These are phyloP conservation scores for Haplosporangium gracile DNA, from an alignment of 192 early-diverging fungal species.

Conservation along the genomic window DNA sequence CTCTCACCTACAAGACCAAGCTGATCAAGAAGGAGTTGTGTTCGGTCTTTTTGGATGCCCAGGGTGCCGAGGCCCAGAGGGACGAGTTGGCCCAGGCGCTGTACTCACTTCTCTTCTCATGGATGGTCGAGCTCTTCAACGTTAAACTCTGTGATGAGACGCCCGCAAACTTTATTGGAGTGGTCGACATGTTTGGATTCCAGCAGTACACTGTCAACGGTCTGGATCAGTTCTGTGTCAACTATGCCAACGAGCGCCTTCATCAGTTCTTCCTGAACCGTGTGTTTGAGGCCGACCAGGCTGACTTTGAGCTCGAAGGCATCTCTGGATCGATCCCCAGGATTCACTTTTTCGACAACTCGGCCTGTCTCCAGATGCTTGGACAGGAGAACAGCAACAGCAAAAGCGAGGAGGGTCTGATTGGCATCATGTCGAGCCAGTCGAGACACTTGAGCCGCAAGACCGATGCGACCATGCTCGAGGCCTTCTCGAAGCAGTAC, in stretches of 20 bases:
- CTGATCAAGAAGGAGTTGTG: conserved; percentile 86
- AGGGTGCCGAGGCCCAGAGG: conserved; percentile 76
- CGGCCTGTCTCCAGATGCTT: conserved; percentile 79
- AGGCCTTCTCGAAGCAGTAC: conserved; percentile 67
- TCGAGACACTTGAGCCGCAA: conserved; percentile 63
- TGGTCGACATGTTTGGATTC: conserved; percentile 91
- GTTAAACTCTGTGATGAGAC: conserved; percentile 81
- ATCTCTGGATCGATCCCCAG: conserved; percentile 61
- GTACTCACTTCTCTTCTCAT: conserved; percentile 88
- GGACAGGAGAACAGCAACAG: conserved; percentile 46
- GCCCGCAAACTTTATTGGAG: conserved; percentile 80
- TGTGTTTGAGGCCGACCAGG: conserved; percentile 76
- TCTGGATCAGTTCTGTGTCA: conserved; percentile 80
- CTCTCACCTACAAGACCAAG: conserved; percentile 87
- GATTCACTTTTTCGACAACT: conserved; percentile 72
- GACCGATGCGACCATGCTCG: conserved; percentile 65
- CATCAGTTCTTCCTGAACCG: conserved; percentile 80
- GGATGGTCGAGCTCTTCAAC: conserved; percentile 89
- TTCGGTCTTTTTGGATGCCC: conserved; percentile 83
- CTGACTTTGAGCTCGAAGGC: conserved; percentile 74
- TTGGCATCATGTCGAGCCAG: conserved; percentile 81
- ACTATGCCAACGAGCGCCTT: conserved; percentile 92
- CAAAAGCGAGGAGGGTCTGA: conserved; percentile 73
- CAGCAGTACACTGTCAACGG: conserved; percentile 64
- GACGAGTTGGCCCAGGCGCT: conserved; percentile 81